Base-by-base conservation (phyloP, 768 basidiomycete species). In the Rhodotorula diobovata region DNA sequence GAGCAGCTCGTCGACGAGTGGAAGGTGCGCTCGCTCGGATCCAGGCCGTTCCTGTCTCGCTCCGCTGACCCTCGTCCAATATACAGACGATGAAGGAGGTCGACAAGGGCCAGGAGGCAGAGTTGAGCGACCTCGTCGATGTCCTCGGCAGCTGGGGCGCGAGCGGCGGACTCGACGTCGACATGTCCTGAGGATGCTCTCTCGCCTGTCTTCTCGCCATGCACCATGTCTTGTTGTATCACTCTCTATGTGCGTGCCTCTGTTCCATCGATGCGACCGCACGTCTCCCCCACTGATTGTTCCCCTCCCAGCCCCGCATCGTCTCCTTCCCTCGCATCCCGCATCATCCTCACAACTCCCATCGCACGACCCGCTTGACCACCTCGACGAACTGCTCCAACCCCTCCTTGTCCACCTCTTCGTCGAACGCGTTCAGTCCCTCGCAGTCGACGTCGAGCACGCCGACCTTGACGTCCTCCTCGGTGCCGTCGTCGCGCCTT, bases 401-500 rank as follows among this genome's bases (percentile, higher is more conserved):
- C 25, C 93, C 93, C n/a, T 79, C 79, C 77, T 83, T 82, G 80
- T 97, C 94, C 2, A 30, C 51, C 61, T 89, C 88, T 32, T 87
- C 85, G 71, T 87, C 84, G 77, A 95, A 97, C 5, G 87, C 91
- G 11, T 78, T 81, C 25, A 86, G 71, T 5, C 83, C 86, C 34
- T 93, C 85, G 76, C 90, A 93, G 78, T 96, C 94, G 55, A 97
- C 82, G 81, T 97, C 93, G 53, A 96, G 81, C 21, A 87, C 73
- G 4, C 73, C 73, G 12, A 74, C 57, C 25, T 34, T 37, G 11
- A 60, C 63, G 20, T 68, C 67, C 84, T 32, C 85, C 84, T 14
- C 85, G 57, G 37, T 45, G 46, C 63, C 41, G 28, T 45, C 56
- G 28, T 21, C 61, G 6, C 37, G 43, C 46, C 2, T 11, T 23